Base-by-base conservation (phyloP, 2,329 filamentous ascomycete genomes). In the Nannizziopsis barbatae region DNA sequence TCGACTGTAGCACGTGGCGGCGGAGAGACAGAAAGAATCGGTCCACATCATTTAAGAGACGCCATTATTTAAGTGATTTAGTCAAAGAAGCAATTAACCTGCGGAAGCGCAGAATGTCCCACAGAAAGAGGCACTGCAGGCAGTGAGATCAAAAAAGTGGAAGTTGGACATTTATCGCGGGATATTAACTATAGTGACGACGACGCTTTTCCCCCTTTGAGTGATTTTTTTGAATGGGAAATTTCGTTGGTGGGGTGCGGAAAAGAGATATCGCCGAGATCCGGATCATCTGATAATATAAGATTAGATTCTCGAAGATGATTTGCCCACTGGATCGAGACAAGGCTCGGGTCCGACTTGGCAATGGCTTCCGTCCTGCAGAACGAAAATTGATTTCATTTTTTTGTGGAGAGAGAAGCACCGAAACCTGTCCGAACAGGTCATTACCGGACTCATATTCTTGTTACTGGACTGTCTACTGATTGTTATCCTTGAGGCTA, bases 241-340 rank as follows among this genome's bases (percentile, higher is more conserved):
- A 7, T n/a, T 36, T 36, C 33, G 36, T 27, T 12, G 44, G 12
- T 36, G 35, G 9, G 22, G 7, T 10, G n/a, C 31, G 37, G 45
- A 5, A 15, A 8, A 42, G 42, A 32, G 17, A 10, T 40, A 41
- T 37, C 46, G 32, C 46, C 46, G 46, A 49, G 46, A 49, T 49
- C 46, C 40, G 37, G 37, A 15, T 41, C 37, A 47, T 47, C 41
- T 41, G 45, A 47, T 47, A 47, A 42, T n/a, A 17, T 31, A 35
- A 40, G 45, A 47, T 47, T 10, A 12, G 2, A 11, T 12, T n/a
- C 5, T 1, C 2, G 2, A n/a, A 3, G 3, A 6, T 47, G 45
- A 47, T 47, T 47, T 37, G 45, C 38, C n/a, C 2, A 1, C 4
- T 11, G 2, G 5, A 27, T 27, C 22, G 22, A 27, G 22, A 27